Percentiles rank a stretch among this genome's conserved stretches.
Conservation (phyloP, 768 basidiomycete species). For the Trametes cubensis region DNA sequence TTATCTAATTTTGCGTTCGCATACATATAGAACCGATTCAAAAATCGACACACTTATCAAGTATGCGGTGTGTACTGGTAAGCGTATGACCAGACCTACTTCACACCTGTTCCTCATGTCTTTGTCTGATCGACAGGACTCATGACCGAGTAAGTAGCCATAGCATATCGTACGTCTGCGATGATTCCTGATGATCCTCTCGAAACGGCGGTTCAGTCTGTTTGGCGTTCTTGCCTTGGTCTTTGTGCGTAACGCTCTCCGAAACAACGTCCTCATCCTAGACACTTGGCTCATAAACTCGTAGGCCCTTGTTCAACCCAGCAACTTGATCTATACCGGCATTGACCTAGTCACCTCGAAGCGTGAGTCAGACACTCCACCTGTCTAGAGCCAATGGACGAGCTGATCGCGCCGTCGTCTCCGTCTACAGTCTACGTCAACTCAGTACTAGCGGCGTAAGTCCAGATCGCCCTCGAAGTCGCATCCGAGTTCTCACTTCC, state of each 20-base stretch:
- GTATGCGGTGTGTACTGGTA: conserved; percentile 1
- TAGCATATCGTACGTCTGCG: too few relatives aligned
- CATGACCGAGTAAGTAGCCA: background rate
- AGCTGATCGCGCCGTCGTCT: too few relatives aligned
- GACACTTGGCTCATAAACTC: background rate
- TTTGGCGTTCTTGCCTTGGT: background rate
- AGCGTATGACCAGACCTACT: background rate
- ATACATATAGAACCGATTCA: background rate
- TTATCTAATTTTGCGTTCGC: too few relatives aligned
- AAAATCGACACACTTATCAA: conserved; percentile 1
- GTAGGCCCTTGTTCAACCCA: background rate
- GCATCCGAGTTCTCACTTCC: too few relatives aligned
- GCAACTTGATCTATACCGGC: conserved; percentile 1
- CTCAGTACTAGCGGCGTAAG: background rate
- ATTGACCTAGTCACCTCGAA: background rate
- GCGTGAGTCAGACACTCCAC: background rate
- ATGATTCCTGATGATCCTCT: too few relatives aligned
- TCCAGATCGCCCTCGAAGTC: background rate
- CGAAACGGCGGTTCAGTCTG: background rate
- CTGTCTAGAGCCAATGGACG: background rate
- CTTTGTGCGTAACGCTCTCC: background rate
- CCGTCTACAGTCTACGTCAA: background rate
- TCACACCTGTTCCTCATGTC: background rate
- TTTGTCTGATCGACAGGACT: background rate
- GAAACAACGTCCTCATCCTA: background rate